phyloP scores from a whole-genome alignment of 2,329 filamentous ascomycete genomes.

The Epichloe festucae region DNA sequence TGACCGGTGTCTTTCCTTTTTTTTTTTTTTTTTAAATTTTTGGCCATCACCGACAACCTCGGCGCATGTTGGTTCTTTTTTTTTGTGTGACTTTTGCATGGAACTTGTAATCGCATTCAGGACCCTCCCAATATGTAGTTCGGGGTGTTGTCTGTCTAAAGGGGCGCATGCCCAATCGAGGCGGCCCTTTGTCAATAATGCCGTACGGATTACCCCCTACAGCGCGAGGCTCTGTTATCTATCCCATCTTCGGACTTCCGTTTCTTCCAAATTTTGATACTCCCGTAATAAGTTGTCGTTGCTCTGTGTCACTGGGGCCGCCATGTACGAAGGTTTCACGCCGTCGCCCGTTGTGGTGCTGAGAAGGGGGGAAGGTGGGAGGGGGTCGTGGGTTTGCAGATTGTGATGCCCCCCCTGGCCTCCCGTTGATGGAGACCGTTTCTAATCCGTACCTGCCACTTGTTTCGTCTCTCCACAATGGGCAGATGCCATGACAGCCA shows the following conservation, averaged over 20 bases:
- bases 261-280: neutral
- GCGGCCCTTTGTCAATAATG: neutral
- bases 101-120: too few species aligned
- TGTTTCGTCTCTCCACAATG: conserved; percentile 1
- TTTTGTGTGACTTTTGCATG: too few species aligned
- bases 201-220: neutral
- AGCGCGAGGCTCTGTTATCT: too few species aligned
- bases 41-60: too few species aligned
- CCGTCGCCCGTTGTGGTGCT: neutral
- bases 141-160: neutral
- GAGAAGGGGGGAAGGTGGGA: neutral
- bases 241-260: too few species aligned
- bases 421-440: conserved; percentile 2
- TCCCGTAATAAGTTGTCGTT: neutral
- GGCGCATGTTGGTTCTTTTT: too few species aligned
- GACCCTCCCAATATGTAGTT: too few species aligned
- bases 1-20: too few species aligned
- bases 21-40: too few species aligned
- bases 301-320: neutral
- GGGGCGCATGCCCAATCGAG: conserved; percentile 1
- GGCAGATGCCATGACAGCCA: neutral
- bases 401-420: neutral
- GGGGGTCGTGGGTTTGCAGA: neutral
- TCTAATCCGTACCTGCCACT: neutral
- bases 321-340: neutral